Conservation (phyloP, 306 rosid species). For the Ormosia emarginata region DNA sequence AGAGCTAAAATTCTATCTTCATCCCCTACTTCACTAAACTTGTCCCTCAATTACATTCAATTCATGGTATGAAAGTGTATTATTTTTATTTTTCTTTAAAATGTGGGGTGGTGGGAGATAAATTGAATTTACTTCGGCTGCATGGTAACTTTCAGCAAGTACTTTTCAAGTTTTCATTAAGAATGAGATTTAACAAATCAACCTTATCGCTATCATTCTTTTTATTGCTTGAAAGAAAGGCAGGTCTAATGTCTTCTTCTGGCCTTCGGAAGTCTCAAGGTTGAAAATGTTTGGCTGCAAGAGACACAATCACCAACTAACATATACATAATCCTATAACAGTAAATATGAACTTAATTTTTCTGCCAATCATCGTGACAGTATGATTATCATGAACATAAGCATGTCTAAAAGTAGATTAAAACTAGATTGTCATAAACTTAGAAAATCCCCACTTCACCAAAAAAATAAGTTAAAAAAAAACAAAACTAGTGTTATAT, state of each 20-base stretch:
- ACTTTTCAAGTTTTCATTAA: conserved; percentile 6
- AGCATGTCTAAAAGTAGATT: neutral
- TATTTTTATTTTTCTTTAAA: neutral
- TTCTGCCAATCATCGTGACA: neutral
- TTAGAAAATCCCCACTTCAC: neutral
- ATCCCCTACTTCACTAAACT: too few relatives aligned
- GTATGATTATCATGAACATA: neutral
- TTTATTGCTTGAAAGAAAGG: conserved; percentile 31
- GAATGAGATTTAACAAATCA: neutral
- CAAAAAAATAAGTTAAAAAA: too few relatives aligned
- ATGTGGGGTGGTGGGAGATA: neutral
- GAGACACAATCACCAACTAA: conserved; percentile 7
- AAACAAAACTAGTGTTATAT: neutral
- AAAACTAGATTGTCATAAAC: neutral
- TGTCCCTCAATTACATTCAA: neutral
- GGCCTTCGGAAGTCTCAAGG: neutral
- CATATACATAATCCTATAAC: neutral
- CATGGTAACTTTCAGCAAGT: neutral
- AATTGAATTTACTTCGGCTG: neutral
- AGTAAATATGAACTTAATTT: neutral
- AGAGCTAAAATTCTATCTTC: too few relatives aligned
- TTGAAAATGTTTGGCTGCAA: conserved; percentile 10
- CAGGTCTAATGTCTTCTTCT: conserved; percentile 21
- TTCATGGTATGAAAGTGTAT: neutral
- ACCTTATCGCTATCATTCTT: conserved; percentile 16